These are phyloP conservation scores for Gynostemma pentaphyllum DNA, from an alignment of 306 rosid genomes.

Conservation along the genomic window DNA sequence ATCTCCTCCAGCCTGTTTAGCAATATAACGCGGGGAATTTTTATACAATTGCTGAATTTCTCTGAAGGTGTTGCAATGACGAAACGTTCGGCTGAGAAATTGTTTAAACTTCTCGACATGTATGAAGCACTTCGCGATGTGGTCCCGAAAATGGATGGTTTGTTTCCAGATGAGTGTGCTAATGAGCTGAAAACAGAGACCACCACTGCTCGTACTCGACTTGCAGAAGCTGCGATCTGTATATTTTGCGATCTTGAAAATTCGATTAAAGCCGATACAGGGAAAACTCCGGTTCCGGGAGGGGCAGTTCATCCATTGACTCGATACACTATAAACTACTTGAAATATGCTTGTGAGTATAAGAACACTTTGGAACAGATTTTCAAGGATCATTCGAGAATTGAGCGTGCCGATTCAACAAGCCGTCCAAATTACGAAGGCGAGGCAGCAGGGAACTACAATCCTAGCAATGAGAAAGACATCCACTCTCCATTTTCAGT, in stretches of 20 bases:
- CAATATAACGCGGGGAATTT: constrained; percentile 28
- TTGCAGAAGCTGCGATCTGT: constrained; percentile 38
- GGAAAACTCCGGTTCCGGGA: constrained; percentile 49
- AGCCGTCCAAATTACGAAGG: constrained; percentile 15
- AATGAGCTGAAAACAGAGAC: constrained; percentile 34
- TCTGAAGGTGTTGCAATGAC: constrained; percentile 46
- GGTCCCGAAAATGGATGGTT: constrained; percentile 11
- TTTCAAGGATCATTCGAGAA: constrained; percentile 35
- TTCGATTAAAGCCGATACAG: constrained; percentile 47
- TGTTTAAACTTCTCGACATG: constrained; percentile 56
- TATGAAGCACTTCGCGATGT: constrained; percentile 39
- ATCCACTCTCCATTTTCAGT: constrained; percentile 23
- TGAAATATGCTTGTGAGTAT: constrained; percentile 73
- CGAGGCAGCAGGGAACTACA: neutral
- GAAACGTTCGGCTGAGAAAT: constrained; percentile 45
- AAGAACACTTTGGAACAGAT: constrained; percentile 50
- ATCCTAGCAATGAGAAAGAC: neutral
- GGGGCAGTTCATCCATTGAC: constrained; percentile 77
- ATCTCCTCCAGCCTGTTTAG: constrained; percentile 22
- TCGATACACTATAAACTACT: constrained; percentile 75
- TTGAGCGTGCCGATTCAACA: constrained; percentile 36
- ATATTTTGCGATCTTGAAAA: constrained; percentile 56
- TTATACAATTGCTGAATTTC: constrained; percentile 43
- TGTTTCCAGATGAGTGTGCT: constrained; percentile 22
- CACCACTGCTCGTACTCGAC: constrained; percentile 17